Conservation (phyloP, 2,329 filamentous ascomycete species). For the Seiridium unicorne region DNA sequence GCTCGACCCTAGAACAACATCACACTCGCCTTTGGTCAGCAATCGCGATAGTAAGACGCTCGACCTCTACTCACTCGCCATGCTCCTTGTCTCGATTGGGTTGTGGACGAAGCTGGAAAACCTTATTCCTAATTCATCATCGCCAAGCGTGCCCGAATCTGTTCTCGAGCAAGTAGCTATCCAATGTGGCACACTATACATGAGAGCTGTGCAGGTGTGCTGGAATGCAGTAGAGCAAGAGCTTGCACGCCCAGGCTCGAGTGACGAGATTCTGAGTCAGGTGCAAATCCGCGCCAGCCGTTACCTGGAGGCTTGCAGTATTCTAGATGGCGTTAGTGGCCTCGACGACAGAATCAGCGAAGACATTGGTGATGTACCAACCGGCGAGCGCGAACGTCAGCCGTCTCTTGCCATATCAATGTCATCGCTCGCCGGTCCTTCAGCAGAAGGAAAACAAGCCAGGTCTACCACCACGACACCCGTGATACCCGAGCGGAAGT, state of each 20-base stretch:
- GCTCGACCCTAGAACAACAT: conserved; percentile 53
- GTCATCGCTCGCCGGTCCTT: conserved; percentile 11
- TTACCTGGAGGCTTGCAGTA: conserved; percentile 61
- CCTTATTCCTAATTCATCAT: conserved; percentile 42
- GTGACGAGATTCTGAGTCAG: conserved; percentile 50
- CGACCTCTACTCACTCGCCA: conserved; percentile 72
- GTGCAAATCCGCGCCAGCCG: conserved; percentile 55
- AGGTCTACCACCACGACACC: conserved; percentile 4
- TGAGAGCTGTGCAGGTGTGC: conserved; percentile 71
- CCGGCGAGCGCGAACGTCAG: conserved; percentile 8
- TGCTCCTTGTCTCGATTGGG: conserved; percentile 72
- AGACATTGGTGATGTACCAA: conserved; percentile 28
- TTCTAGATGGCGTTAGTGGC: conserved; percentile 57
- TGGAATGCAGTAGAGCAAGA: conserved; percentile 69
- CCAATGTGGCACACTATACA: conserved; percentile 72
- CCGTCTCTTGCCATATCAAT: conserved; percentile 8
- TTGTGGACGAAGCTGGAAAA: conserved; percentile 69
- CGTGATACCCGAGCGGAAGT: conserved; percentile 6
- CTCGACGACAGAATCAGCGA: conserved; percentile 52
- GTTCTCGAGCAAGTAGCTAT: conserved; percentile 62
- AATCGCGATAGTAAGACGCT: conserved; percentile 56
- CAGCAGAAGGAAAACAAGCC: not conserved
- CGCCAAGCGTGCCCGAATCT: conserved; percentile 57
- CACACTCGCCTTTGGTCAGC: conserved; percentile 44
- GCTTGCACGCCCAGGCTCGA: conserved; percentile 41